A percentile compares a stretch with the other conserved stretches of the same genome.
Evolutionary conservation across 2,329 filamentous ascomycete genomes (phyloP).

Genomic region (Aureobasidium mangrovei): DNA sequence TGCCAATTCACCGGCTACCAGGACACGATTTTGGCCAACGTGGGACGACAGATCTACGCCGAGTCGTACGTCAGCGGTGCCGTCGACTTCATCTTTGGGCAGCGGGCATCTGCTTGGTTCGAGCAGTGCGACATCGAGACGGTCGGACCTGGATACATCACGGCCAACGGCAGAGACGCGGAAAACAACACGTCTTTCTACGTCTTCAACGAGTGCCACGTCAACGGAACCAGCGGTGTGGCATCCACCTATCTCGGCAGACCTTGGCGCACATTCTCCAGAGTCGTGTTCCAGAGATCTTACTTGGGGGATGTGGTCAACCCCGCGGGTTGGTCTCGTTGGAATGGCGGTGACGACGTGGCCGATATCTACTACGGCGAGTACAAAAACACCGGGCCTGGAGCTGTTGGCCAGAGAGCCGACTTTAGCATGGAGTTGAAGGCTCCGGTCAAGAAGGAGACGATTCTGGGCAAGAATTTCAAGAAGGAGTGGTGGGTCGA

Average conservation of each 20-base stretch:
- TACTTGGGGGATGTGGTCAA: constrained; percentile 14
- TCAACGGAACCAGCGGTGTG: constrained; percentile 19
- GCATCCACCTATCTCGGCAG: constrained; percentile 20
- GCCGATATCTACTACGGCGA: constrained; percentile 47
- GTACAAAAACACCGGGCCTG: constrained; percentile 50
- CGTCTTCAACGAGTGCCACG: constrained; percentile 21
- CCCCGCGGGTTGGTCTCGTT: constrained; percentile 20
- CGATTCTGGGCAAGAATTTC: constrained; percentile 3
- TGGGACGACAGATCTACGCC: constrained; percentile 20
- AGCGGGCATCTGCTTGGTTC: constrained; percentile 35
- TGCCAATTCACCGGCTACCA: constrained; percentile 21
- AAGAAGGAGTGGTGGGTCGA: constrained; percentile 12
- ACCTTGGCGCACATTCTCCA: constrained; percentile 11
- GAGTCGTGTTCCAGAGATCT: constrained; percentile 14
- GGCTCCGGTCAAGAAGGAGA: constrained; percentile 21
- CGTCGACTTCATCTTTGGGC: constrained; percentile 36
- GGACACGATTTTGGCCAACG: constrained; percentile 21
- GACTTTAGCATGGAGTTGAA: constrained; percentile 37
- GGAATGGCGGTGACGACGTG: constrained; percentile 1
- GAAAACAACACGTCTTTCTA: constrained; percentile 26
- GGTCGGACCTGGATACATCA: constrained; percentile 26
- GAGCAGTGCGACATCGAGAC: constrained; percentile 26
- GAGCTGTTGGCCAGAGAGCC: constrained; percentile 46
- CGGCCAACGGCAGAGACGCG: constrained; percentile 27
- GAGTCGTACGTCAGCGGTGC: constrained; percentile 29